Base-by-base conservation (phyloP, 805 yeast genomes). In the Lachancea mirantina region DNA sequence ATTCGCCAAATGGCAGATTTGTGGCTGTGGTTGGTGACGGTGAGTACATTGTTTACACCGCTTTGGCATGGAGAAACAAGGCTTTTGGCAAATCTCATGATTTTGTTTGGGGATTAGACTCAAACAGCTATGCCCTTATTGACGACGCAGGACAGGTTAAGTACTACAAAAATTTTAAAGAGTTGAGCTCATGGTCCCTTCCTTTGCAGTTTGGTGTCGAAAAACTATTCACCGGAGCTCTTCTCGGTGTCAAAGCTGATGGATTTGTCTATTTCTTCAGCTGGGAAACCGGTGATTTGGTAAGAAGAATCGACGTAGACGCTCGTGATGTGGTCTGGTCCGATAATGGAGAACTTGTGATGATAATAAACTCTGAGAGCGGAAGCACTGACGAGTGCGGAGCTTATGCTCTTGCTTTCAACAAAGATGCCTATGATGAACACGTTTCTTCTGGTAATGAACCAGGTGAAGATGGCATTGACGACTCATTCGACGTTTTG, bases 21-120 rank as follows among this genome's bases (percentile, higher is more conserved):
- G 96, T 88, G 23, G 82, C 97, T 17, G 96, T 92, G 30, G 81
- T 89, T 28, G 99, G 99, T 54, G 98, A 92, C 62, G 96, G 96
- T 39, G 99, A 92, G 62, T 89, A 85, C 58, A 84, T 89, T 48
- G 80, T 92, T 34, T 92, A 89, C 63, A 88, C 97, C 2, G 89
- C 98, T 2, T 72, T 92, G 50, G 97, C 97, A 1, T 92, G 98
- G 98, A 77, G 98, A 66, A 87, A 89, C 52, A 92, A 87, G 64
- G 70, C 87, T 30, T 92, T 83, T 59, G 97, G 97, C 42, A 71
- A 74, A 36, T 96, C 95, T 14, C 63, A 76, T 35, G 96, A 87
- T 52, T 85, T 94, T 57, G 94, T 76, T 26, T 92, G 99, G 99
- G 87, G 94, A 40, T 77, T 81, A 33, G 96, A 89, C 60, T 76